phyloP scores from a whole-genome alignment of 805 yeast genomes.

The Barnettozyma vustinii region DNA sequence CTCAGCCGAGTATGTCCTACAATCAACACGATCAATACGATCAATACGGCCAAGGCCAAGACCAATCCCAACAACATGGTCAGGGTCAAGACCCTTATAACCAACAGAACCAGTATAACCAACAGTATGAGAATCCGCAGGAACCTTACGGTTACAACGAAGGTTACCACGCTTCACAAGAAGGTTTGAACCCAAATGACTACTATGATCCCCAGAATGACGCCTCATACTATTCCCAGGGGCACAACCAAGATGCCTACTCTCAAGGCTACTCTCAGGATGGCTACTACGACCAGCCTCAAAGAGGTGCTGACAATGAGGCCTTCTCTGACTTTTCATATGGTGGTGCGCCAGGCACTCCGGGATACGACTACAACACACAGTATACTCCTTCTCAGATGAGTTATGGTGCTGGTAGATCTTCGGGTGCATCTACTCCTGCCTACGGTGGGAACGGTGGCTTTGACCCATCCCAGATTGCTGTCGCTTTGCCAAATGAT shows the following conservation, averaged over 20 bases:
- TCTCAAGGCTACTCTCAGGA: constrained; percentile 30
- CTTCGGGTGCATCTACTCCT: constrained; percentile 94
- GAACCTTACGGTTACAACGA: constrained; percentile 36
- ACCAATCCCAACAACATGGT: constrained; percentile 5
- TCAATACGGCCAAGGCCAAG: constrained; percentile 10
- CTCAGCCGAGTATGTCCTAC: neutral
- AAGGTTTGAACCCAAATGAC: constrained; percentile 25
- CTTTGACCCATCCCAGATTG: constrained; percentile 54
- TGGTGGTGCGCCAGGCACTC: constrained; percentile 60
- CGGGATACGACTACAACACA: constrained; percentile 59
- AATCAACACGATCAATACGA: constrained; percentile 7
- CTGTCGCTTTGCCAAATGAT: constrained; percentile 74
- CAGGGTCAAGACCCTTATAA: constrained; percentile 8
- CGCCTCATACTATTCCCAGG: constrained; percentile 39
- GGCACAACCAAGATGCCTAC: constrained; percentile 39
- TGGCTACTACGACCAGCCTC: constrained; percentile 49
- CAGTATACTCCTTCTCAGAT: constrained; percentile 82
- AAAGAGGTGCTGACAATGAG: constrained; percentile 43
- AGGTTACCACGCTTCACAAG: constrained; percentile 29
- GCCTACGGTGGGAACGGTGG: constrained; percentile 63
- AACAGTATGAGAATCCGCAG: constrained; percentile 32
- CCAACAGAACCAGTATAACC: constrained; percentile 29
- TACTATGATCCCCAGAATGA: constrained; percentile 28
- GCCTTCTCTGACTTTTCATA: constrained; percentile 64
- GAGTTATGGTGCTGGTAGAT: constrained; percentile 80